These are phyloP conservation scores for Alternaria gansuensis DNA, from an alignment of 2,329 filamentous ascomycete species.

Conservation along the genomic window DNA sequence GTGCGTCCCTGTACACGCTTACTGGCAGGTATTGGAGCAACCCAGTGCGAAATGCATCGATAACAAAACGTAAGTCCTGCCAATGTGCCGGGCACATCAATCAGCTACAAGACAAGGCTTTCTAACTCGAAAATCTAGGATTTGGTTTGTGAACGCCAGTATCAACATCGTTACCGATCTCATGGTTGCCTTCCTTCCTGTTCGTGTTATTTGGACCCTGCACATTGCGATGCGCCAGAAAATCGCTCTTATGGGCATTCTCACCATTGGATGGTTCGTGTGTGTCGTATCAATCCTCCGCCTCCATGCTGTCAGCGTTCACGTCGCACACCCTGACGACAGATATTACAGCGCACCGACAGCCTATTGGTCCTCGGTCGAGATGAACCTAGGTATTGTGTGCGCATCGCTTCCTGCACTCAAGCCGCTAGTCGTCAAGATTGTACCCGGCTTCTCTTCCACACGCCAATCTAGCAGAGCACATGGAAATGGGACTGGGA, in stretches of 20 bases:
- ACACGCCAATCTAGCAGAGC: constrained; percentile 19
- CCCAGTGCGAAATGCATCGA: constrained; percentile 30
- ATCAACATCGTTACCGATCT: constrained; percentile 41
- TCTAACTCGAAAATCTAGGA: constrained; percentile 13
- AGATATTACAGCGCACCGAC: constrained; percentile 33
- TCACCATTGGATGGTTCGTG: constrained; percentile 47
- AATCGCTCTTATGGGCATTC: constrained; percentile 32
- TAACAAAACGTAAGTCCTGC: constrained; percentile 25
- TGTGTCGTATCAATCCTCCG: constrained; percentile 46
- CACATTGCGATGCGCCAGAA: constrained; percentile 37
- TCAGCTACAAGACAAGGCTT: not conserved
- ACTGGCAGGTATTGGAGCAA: constrained; percentile 31
- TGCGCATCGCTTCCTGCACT: constrained; percentile 46
- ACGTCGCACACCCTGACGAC: constrained; percentile 31
- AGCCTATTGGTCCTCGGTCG: constrained; percentile 45
- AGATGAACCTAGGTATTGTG: constrained; percentile 45
- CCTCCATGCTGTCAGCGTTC: constrained; percentile 30
- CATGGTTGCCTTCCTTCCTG: constrained; percentile 36
- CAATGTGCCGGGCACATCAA: not conserved
- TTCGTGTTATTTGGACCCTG: constrained; percentile 37
- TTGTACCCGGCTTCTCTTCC: constrained; percentile 35
- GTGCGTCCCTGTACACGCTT: constrained; percentile 37
- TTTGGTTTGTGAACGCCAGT: constrained; percentile 35
- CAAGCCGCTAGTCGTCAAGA: constrained; percentile 38
- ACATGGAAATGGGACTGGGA: constrained; percentile 15